Evolutionary conservation across 768 basidiomycete genomes (phyloP).

Genomic region (Phanerochaete sordida): DNA sequence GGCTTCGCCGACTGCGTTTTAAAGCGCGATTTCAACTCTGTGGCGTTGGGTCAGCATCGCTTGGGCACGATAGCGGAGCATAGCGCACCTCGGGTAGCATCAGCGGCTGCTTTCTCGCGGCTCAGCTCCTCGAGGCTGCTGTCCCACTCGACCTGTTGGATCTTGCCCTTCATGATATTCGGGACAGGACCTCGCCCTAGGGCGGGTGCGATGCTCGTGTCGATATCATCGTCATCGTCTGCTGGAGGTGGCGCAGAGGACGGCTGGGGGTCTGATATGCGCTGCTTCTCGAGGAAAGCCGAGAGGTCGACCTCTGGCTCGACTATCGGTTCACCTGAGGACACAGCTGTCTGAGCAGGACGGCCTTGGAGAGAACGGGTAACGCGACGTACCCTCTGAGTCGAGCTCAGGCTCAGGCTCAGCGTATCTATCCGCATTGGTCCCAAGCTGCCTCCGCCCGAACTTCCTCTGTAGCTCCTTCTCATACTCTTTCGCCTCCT

Average conservation of each 20-base stretch:
- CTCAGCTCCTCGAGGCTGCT: conserved; percentile 58
- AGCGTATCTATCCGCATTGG: conserved; percentile 72
- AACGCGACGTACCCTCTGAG: conserved; percentile 60
- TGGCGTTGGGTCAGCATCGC: neutral
- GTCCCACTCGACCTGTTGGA: conserved; percentile 68
- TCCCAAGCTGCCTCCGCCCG: conserved; percentile 53
- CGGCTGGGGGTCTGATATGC: conserved; percentile 29
- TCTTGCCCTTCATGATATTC: conserved; percentile 56
- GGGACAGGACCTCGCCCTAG: neutral
- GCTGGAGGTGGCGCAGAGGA: conserved; percentile 15
- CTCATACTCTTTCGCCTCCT: conserved; percentile 45
- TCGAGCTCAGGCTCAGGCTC: conserved; percentile 69
- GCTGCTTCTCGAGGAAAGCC: conserved; percentile 61
- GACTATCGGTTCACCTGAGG: conserved; percentile 61
- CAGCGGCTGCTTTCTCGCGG: conserved; percentile 68
- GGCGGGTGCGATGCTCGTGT: conserved; percentile 43
- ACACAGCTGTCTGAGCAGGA: too few relatives aligned
- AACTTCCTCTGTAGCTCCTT: conserved; percentile 50
- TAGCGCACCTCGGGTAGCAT: conserved; percentile 66
- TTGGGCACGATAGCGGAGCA: neutral
- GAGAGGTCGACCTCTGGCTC: conserved; percentile 77
- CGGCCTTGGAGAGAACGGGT: too few relatives aligned
- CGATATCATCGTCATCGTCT: conserved; percentile 53
- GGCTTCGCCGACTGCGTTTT: conserved; percentile 22
- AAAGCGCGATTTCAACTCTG: conserved; percentile 30